Base-by-base conservation (phyloP, 192 early-diverging fungal genomes). In the Linnemannia schmuckeri region DNA sequence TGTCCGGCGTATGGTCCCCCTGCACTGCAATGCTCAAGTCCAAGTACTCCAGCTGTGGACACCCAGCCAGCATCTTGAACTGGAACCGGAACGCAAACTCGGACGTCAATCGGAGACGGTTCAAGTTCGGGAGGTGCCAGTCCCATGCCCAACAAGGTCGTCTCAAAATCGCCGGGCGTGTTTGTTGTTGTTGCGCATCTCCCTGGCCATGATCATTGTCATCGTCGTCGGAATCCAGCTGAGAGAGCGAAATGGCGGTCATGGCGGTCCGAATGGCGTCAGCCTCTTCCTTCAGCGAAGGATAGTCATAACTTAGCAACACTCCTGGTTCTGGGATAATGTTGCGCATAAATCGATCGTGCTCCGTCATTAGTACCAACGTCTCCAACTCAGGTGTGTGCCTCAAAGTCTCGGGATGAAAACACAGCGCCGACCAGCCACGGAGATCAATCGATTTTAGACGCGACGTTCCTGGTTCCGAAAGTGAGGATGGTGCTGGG, bases 1-100 rank as follows among this genome's bases (percentile, higher is more conserved):
- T 66, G 3, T 66, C 61, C 27, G 61, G 61, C 13, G 61, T 66
- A 33, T 66, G 35, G 49, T 61, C 54, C 1, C 27, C 35, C 0
- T 40, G 40, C 0, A 22, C 41, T 17, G 57, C 40, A 55, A 82
- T 72, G 52, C 24, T 76, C 20, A 82, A 17, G 4, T n/a, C 18
- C 9, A 82, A 57, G 27, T 27, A 22, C 46, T 72, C 54, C 8
- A 82, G 70, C 15, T 30, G 44, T 1, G 81, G 81, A 63, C 81
- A 82, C 0, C 55, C 20, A 24, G 52, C 81, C 66, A 82, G n/a
- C 81, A 77, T 73, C 40, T 3, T 71, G 46, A 82, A 82, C 61
- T 77, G 40, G 76, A 82, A 82, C 35, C 75, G 27, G 42, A 44
- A 63, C 30, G 57, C 75, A 54, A 82, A 82, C n/a, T 72, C 81